phyloP scores from a whole-genome alignment of 306 rosid species.

The Vigna reflexopilosa region DNA sequence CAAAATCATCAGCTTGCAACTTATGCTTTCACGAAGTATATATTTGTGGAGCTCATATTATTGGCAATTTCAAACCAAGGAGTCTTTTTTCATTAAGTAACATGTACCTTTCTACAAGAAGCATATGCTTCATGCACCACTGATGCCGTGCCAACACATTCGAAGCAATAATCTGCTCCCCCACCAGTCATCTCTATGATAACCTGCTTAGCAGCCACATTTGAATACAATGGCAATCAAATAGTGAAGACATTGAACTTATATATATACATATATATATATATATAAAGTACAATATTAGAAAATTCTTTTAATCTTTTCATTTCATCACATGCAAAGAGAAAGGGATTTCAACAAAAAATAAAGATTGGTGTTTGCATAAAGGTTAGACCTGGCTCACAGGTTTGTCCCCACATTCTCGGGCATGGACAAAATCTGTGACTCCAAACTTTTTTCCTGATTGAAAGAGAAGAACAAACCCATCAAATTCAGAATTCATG shows the following conservation, averaged over 20 bases:
- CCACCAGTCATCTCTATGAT: slow-evolving; percentile 66
- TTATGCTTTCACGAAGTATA: not conserved
- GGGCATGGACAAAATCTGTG: slow-evolving; percentile 64
- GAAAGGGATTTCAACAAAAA: slow-evolving; percentile 4
- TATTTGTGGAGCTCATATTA: not conserved
- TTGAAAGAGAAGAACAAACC: slow-evolving; percentile 2
- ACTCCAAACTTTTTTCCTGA: slow-evolving; percentile 82
- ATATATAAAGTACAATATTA: not conserved
- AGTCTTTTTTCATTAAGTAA: not conserved
- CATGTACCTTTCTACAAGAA: slow-evolving; percentile 73
- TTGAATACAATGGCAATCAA: not conserved
- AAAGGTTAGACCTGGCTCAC: slow-evolving; percentile 65
- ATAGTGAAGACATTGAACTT: not conserved
- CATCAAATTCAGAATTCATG: slow-evolving; percentile 4
- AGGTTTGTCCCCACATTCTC: slow-evolving; percentile 56
- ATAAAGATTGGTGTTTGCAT: not conserved
- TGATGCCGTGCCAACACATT: slow-evolving; percentile 79
- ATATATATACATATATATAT: not conserved
- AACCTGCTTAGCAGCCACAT: slow-evolving; percentile 49
- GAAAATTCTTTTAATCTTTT: not conserved
- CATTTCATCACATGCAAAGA: not conserved
- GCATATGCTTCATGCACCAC: slow-evolving; percentile 78
- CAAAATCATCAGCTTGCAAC: slow-evolving; percentile 15
- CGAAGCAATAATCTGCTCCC: slow-evolving; percentile 90
- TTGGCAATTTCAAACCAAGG: not conserved